Evolutionary conservation across 164 flowering plant species (phyloP), one percentile per base, ranked within the genome.

Genomic region (Tetracentron sinense): DNA sequence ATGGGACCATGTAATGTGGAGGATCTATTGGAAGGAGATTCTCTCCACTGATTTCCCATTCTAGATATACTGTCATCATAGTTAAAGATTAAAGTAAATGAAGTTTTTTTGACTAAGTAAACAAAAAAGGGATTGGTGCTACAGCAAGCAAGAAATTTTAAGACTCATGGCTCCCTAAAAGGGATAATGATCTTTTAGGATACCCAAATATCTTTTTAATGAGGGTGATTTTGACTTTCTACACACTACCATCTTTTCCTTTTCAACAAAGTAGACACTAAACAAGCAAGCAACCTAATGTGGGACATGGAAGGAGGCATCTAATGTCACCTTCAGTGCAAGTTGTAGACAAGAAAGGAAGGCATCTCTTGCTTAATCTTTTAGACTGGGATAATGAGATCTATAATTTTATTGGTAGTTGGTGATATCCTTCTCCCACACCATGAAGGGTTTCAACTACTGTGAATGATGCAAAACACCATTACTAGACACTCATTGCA

Each of bases 1-100:
- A n/a, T n/a, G 50, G 48, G 76, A 73, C 69, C 72, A 61, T 44
- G 33, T n/a, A 57, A 56, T 65, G 69, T 73, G 76, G 72, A 64
- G 57, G 59, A 68, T 68, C 69, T 64, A 64, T 33, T 51, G 23
- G 44, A 68, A 52, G 55, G 50, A 67, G 58, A 74, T 59, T 60
- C 63, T 60, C 55, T 53, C 72, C 72, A 68, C 69, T 47, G 30
- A 42, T 53, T 60, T 29, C 33, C 60, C 35, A 7, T n/a, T n/a
- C n/a, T n/a, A n/a, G n/a, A 38, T 23, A 10, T 10, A 48, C 54
- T 15, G 61, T 60, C 56, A 68, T 64, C 30, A 47, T 58, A 50
- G n/a, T 57, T 53, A 52, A 26, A 8, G 35, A 27, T 53, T 20
- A 53, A 51, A n/a, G n/a, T n/a, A n/a, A n/a, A n/a, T n/a, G n/a